These are phyloP conservation scores for Hygrophorus russula DNA, from an alignment of 768 basidiomycete genomes.

Conservation along the genomic window DNA sequence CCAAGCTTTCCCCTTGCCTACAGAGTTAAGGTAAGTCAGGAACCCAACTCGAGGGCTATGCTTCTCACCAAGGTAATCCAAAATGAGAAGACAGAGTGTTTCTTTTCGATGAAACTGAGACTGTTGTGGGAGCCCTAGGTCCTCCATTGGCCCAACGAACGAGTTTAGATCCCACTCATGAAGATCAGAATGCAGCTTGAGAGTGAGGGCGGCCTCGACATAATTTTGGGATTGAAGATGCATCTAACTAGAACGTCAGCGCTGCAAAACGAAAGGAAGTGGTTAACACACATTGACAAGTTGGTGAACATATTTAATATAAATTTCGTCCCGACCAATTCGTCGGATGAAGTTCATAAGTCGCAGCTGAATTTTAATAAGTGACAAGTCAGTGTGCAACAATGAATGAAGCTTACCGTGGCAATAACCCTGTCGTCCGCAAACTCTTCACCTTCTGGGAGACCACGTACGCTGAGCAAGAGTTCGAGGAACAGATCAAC, in stretches of 20 bases:
- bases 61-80: slow-evolving; percentile 80
- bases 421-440: slow-evolving; percentile 92
- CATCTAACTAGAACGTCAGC: slow-evolving; percentile 39
- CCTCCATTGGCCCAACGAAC: slow-evolving; percentile 82
- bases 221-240: slow-evolving; percentile 84
- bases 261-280: background rate
- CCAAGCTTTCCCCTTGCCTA: slow-evolving; percentile 96
- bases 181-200: slow-evolving; percentile 89
- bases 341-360: slow-evolving; percentile 91
- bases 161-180: slow-evolving; percentile 82
- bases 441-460: slow-evolving; percentile 90
- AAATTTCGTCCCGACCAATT: slow-evolving; percentile 88
- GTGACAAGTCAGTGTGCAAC: background rate
- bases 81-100: slow-evolving; percentile 78
- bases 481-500: slow-evolving; percentile 91
- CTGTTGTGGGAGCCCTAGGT: slow-evolving; percentile 82
- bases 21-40: background rate
- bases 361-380: slow-evolving; percentile 42
- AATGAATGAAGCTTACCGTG: slow-evolving; percentile 37
- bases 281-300: slow-evolving; percentile 67
- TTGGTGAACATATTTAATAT: slow-evolving; percentile 93
- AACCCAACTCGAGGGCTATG: slow-evolving; percentile 3
- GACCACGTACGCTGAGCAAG: slow-evolving; percentile 71
- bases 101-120: slow-evolving; percentile 93
- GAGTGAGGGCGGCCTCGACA: slow-evolving; percentile 85